Percentiles rank a stretch among this genome's conserved stretches.
phyloP scores from a whole-genome alignment of 108 stramenopile genomes.

The Discostella pseudostelligera region DNA sequence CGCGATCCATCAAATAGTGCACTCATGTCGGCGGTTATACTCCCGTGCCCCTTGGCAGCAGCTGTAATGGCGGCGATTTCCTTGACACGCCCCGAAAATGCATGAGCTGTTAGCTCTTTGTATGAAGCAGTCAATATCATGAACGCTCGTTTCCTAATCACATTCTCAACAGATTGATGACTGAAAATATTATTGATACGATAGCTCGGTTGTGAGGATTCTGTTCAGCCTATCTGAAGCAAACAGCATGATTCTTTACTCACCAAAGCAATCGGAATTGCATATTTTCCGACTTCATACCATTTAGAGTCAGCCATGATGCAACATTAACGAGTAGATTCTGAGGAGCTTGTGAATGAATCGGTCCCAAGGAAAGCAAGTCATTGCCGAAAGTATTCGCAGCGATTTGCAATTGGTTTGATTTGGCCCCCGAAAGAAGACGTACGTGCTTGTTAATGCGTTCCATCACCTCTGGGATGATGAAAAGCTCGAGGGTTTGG shows the following conservation, averaged over 20 bases:
- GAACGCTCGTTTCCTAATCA: constrained; percentile 92
- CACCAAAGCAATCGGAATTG: constrained; percentile 92
- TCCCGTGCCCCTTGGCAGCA: constrained; percentile 56
- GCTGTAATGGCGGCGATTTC: constrained; percentile 70
- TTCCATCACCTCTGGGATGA: constrained; percentile 92
- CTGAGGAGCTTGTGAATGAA: constrained; percentile 22
- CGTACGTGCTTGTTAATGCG: constrained; percentile 61
- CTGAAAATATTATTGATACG: neutral
- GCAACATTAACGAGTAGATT: constrained; percentile 88
- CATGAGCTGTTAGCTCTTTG: constrained; percentile 83
- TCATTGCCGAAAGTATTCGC: constrained; percentile 48
- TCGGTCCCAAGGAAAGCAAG: constrained; percentile 50
- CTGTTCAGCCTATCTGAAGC: neutral
- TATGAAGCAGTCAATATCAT: constrained; percentile 64
- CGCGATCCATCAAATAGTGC: constrained; percentile 62
- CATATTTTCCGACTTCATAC: constrained; percentile 97
- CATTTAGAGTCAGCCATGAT: constrained; percentile 97
- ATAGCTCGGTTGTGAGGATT: constrained; percentile 3
- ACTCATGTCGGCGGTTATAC: constrained; percentile 60
- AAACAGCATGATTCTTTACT: neutral
- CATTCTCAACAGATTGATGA: constrained; percentile 95
- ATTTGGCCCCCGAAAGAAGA: constrained; percentile 35
- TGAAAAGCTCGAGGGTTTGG: constrained; percentile 87
- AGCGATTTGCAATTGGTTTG: constrained; percentile 20
- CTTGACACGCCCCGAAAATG: constrained; percentile 81